Conservation (phyloP, 2,329 filamentous ascomycete species). For the Whalleya microplaca region DNA sequence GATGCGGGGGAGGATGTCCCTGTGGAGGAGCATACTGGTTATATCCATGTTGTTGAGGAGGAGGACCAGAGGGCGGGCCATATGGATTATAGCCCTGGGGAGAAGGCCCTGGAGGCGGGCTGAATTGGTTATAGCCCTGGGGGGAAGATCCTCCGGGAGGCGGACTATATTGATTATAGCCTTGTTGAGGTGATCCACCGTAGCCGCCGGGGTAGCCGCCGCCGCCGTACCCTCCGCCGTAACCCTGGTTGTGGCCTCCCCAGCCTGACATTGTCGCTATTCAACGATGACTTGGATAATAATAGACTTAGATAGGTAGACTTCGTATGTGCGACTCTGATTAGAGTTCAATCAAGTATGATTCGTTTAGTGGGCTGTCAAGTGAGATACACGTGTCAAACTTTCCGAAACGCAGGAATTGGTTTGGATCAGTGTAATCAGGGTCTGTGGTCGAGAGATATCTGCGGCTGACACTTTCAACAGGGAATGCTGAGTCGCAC, state of each 20-base stretch:
- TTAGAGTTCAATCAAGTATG: too few species aligned
- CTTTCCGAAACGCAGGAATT: background rate
- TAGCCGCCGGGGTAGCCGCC: constrained; percentile 9
- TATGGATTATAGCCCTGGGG: constrained; percentile 39
- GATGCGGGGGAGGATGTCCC: constrained; percentile 15
- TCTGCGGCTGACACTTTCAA: constrained; percentile 12
- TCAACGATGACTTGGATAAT: background rate
- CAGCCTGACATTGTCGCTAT: constrained; percentile 35
- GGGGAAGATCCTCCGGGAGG: constrained; percentile 17
- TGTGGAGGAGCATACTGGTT: constrained; percentile 16
- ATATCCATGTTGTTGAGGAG: constrained; percentile 22
- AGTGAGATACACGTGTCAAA: background rate
- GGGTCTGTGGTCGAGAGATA: background rate
- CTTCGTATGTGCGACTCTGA: too few species aligned
- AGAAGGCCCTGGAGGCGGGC: constrained; percentile 36
- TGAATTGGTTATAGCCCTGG: constrained; percentile 38
- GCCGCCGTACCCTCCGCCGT: constrained; percentile 23
- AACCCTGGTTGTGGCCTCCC: constrained; percentile 42
- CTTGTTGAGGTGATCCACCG: constrained; percentile 3
- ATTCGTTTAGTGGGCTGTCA: background rate
- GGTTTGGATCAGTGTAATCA: background rate
- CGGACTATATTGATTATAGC: constrained; percentile 12
- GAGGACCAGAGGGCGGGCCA: constrained; percentile 34
- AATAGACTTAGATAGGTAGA: too few species aligned
- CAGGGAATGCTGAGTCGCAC: too few species aligned